A percentile compares a stretch with the other conserved stretches of the same genome.
These are phyloP conservation scores for Saturnispora mendoncae DNA, from an alignment of 805 yeast species.

Conservation along the genomic window DNA sequence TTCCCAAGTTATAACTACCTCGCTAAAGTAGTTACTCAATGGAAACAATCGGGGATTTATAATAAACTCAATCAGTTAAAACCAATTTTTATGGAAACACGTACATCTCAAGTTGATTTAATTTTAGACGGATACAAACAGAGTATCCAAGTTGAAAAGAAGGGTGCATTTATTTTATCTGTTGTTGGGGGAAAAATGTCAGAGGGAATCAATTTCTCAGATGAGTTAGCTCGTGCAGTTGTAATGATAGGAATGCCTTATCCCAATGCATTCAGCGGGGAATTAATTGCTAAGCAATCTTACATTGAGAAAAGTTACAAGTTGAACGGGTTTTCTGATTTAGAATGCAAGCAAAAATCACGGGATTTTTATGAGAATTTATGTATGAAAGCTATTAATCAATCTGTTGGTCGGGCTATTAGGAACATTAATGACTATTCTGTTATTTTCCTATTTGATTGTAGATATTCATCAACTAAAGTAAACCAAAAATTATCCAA, in stretches of 20 bases:
- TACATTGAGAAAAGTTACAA: slow-evolving; percentile 50
- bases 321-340: slow-evolving; percentile 37
- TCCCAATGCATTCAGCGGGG: slow-evolving; percentile 80
- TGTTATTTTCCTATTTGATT: slow-evolving; percentile 61
- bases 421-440: slow-evolving; percentile 80
- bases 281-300: slow-evolving; percentile 59
- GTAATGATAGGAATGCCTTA: slow-evolving; percentile 83
- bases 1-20: slow-evolving; percentile 80
- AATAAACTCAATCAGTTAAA: slow-evolving; percentile 33
- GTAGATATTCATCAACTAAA: slow-evolving; percentile 37
- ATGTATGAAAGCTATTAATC: slow-evolving; percentile 88
- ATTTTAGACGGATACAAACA: slow-evolving; percentile 44
- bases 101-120: slow-evolving; percentile 34
- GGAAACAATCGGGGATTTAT: slow-evolving; percentile 39
- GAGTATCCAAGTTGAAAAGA: slow-evolving; percentile 26
- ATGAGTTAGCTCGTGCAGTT: slow-evolving; percentile 79
- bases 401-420: slow-evolving; percentile 86
- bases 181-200: slow-evolving; percentile 91
- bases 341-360: slow-evolving; percentile 40
- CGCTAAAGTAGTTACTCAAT: slow-evolving; percentile 37
- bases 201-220: slow-evolving; percentile 89
- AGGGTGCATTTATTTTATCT: slow-evolving; percentile 65
- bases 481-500: slow-evolving; percentile 56
- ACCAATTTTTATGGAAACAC: slow-evolving; percentile 49
- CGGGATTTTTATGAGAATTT: slow-evolving; percentile 66